Conservation (phyloP, 2,329 filamentous ascomycete species). For the Alternaria sp. region DNA sequence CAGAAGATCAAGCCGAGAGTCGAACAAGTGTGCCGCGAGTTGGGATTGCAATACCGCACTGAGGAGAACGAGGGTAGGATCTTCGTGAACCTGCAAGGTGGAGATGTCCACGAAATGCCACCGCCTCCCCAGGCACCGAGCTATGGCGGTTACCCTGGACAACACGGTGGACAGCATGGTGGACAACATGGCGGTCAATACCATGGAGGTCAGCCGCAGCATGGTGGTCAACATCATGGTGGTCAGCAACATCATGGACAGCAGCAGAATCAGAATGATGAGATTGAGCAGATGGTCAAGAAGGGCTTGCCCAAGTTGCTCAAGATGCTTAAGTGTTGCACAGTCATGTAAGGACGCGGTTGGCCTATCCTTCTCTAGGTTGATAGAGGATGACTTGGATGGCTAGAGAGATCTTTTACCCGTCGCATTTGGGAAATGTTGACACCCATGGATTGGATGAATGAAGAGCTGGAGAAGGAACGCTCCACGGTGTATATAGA, state of each 20-base stretch:
- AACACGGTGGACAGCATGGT: slow-evolving; percentile 54
- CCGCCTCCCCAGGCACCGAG: slow-evolving; percentile 53
- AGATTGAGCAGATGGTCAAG: slow-evolving; percentile 67
- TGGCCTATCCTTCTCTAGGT: neutral
- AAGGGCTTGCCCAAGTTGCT: slow-evolving; percentile 68
- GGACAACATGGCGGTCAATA: slow-evolving; percentile 32
- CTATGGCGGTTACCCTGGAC: slow-evolving; percentile 52
- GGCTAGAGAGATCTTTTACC: neutral
- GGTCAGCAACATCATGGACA: slow-evolving; percentile 48
- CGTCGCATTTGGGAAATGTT: neutral
- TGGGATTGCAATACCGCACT: slow-evolving; percentile 82
- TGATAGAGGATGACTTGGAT: neutral
- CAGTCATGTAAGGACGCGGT: slow-evolving; percentile 68
- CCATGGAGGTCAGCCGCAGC: slow-evolving; percentile 29
- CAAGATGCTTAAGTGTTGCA: slow-evolving; percentile 73
- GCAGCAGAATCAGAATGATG: slow-evolving; percentile 58
- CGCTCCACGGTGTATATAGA: neutral
- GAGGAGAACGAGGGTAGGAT: slow-evolving; percentile 91
- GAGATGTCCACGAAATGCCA: slow-evolving; percentile 56
- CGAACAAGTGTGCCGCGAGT: slow-evolving; percentile 82
- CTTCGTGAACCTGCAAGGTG: slow-evolving; percentile 84
- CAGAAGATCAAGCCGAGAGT: slow-evolving; percentile 97
- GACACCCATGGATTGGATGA: slow-evolving; percentile 1
- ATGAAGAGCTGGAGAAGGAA: neutral
- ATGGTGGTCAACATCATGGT: slow-evolving; percentile 5